Evolutionary conservation across 441 rosid genomes (phyloP).

Genomic region (Theobroma grandiflorum): DNA sequence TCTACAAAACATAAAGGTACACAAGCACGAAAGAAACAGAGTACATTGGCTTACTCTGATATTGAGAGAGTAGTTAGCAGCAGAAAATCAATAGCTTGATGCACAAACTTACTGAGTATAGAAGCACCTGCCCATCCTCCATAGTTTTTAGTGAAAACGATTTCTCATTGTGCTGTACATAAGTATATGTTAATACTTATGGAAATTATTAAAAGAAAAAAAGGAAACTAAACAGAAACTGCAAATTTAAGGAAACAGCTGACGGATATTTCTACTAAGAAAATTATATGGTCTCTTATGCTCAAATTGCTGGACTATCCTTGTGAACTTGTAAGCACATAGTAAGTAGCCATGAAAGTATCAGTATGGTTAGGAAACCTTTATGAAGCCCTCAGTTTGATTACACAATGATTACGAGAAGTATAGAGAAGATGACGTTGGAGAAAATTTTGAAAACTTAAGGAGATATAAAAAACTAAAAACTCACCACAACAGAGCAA

Average conservation of each 20-base stretch:
- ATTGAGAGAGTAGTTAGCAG: not conserved
- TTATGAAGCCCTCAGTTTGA: not conserved
- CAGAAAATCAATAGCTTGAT: constrained; percentile 22
- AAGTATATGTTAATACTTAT: constrained; percentile 27
- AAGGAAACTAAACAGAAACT: not conserved
- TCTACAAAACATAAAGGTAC: constrained; percentile 46
- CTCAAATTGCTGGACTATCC: not conserved
- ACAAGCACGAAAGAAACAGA: constrained; percentile 21
- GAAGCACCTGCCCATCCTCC: constrained; percentile 95
- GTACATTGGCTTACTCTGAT: not conserved
- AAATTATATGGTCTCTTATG: constrained; percentile 1
- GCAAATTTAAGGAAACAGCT: constrained; percentile 1
- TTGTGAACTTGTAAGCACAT: constrained; percentile 3
- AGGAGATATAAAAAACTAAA: constrained; percentile 24
- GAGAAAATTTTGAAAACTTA: not conserved
- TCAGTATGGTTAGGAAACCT: not conserved
- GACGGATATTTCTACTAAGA: not conserved
- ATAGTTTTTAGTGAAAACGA: constrained; percentile 87
- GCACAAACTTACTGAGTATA: constrained; percentile 63
- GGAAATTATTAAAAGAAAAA: not conserved
- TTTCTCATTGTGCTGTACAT: constrained; percentile 72
- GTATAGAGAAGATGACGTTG: not conserved
- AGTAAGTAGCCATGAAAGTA: not conserved
- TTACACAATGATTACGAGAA: not conserved
- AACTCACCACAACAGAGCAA: constrained; percentile 86